Evolutionary conservation across 2,329 filamentous ascomycete species (phyloP), one percentile per base, ranked within the genome.

Genomic region (Cladobotryum mycophilum): DNA sequence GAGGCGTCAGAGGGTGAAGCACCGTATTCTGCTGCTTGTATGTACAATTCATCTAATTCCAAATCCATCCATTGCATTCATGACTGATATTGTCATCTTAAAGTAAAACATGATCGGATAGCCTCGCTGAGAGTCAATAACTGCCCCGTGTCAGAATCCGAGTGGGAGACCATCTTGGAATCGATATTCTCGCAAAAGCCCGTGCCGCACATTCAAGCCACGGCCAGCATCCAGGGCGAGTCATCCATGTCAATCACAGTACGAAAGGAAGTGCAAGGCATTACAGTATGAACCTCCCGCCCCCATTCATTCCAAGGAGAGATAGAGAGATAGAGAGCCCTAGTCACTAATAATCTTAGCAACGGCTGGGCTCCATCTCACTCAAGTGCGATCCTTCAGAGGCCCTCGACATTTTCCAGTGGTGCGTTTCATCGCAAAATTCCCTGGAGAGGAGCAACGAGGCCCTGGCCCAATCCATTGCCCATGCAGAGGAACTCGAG

Each of bases 1-100:
- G 73, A 85, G 34, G 86, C 79, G 34, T 89, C 85, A 30, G 86
- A 90, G 60, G 80, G 81, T 49, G 75, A 79, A 50, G 76, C 74
- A 44, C 76, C 82, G 6, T 88, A 83, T 66, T 70, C 75, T 40
- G 67, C 74, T 50, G 74, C 74, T 54, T 67, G 82, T 85, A 22
- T 41, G 22, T 9, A 15, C 45, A 20, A 18, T 15, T 54, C 33
- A 52, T 54, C 53, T 44, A 45, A 45, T 40, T 44, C 52, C 35
- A 15, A 30, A 56, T 45, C 53, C 53, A 34, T 51, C 56, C 58
- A 46, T 33, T 11, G 5, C n/a, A 25, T 35, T 45, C 12, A 45
- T 20, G 13, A 6, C 20, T 15, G 20, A 30, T 8, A 11, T 30
- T 11, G 11, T 11, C 41, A 8, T 41, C 3, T 44, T 17, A 3